Evolutionary conservation across 805 yeast genomes (phyloP).

Genomic region (Candida sithepensis): DNA sequence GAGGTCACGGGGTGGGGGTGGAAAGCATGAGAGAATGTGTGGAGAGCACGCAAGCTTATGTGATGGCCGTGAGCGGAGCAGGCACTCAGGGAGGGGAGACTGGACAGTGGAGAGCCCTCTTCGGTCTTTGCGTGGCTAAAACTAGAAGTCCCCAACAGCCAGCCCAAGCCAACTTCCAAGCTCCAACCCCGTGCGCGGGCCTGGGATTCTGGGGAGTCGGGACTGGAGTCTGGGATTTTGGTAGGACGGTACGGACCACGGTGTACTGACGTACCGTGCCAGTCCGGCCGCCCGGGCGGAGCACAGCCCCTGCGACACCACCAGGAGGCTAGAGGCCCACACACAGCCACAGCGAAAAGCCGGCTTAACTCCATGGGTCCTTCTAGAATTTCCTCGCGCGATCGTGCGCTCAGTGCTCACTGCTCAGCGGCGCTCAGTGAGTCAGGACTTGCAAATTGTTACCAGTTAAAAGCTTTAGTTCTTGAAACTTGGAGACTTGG

Average conservation of each 20-base stretch:
- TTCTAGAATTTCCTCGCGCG: background rate
- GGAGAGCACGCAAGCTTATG: background rate
- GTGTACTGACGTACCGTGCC: no score
- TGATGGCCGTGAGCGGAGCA: background rate
- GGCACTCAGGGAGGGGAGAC: no score
- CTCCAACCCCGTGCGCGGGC: background rate
- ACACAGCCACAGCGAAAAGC: no score
- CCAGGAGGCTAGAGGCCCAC: background rate
- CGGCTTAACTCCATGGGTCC: background rate
- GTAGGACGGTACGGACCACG: no score
- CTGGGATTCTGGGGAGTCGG: background rate
- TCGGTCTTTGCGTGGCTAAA: background rate
- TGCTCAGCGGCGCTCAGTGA: no score
- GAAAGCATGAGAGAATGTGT: background rate
- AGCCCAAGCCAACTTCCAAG: no score
- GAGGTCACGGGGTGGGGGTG: background rate
- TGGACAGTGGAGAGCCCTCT: no score
- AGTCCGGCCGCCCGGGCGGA: background rate
- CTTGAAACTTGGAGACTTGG: no score
- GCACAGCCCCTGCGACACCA: no score
- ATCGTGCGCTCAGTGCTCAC: background rate
- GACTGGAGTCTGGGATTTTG: background rate
- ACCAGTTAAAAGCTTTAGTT: no score
- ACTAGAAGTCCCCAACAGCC: no score
- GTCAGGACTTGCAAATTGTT: no score